These are phyloP conservation scores for Cercospora nicotianae DNA, from an alignment of 2,329 filamentous ascomycete species.

Conservation along the genomic window DNA sequence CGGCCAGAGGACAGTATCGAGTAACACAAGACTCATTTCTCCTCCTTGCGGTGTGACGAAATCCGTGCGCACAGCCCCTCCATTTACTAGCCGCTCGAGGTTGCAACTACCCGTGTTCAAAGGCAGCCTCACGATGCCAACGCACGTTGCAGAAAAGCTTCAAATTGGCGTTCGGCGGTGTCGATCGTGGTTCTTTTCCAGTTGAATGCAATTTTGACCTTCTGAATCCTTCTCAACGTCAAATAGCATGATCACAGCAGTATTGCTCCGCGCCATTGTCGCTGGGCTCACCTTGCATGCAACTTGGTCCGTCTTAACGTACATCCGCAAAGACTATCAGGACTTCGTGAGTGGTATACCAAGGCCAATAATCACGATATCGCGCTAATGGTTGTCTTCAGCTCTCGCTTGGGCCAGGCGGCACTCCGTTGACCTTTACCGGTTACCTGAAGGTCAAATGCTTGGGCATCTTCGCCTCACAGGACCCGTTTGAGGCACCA, in stretches of 20 bases:
- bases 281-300: background rate
- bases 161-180: background rate
- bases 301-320: background rate
- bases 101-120: background rate
- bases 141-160: background rate
- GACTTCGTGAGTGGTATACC: background rate
- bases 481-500: slow-evolving; percentile 66
- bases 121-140: background rate
- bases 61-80: background rate
- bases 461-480: slow-evolving; percentile 69
- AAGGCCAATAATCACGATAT: background rate
- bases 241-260: background rate
- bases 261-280: background rate
- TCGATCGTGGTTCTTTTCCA: background rate
- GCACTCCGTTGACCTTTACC: slow-evolving; percentile 69
- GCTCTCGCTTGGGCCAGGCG: slow-evolving; percentile 70
- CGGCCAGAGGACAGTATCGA: background rate
- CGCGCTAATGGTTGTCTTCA: background rate
- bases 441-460: slow-evolving; percentile 75
- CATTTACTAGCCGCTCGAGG: background rate
- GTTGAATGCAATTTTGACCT: background rate
- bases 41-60: slow-evolving; percentile 1
- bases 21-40: background rate
- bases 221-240: background rate
- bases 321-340: slow-evolving; percentile 4